Percentiles rank a stretch among this genome's conserved stretches.
These are phyloP conservation scores for Aspergillus texensis DNA, from an alignment of 2,329 filamentous ascomycete genomes.

Conservation along the genomic window DNA sequence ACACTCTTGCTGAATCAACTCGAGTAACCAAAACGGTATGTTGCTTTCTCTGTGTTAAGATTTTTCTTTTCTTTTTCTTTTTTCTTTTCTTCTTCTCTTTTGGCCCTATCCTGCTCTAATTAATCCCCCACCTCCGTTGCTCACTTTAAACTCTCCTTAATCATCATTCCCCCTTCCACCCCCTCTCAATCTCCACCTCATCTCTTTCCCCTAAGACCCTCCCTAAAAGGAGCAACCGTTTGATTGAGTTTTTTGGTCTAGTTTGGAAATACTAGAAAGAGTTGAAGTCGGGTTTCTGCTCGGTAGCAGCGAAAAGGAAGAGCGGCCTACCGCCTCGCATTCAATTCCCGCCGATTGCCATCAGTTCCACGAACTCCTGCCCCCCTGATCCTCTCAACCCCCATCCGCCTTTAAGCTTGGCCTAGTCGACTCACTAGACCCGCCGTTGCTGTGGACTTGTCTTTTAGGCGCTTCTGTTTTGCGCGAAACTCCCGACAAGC, in stretches of 20 bases:
- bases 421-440: conserved; percentile 28
- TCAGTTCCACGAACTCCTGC: conserved; percentile 23
- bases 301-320: not conserved
- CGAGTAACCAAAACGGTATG: not conserved
- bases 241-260: not conserved
- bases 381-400: conserved; percentile 22
- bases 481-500: conserved; percentile 29
- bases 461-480: conserved; percentile 26
- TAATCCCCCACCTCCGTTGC: conserved; percentile 3
- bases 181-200: conserved; percentile 3
- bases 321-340: conserved; percentile 6
- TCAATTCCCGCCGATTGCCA: conserved; percentile 18
- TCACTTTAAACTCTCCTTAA: conserved; percentile 7
- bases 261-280: conserved; percentile 1
- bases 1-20: not conserved
- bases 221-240: not conserved
- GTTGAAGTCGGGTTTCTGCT: not conserved
- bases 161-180: conserved; percentile 9
- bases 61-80: not conserved
- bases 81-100: not conserved
- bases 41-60: not conserved
- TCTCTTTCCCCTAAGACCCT: not conserved
- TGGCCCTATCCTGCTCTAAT: not conserved
- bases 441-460: conserved; percentile 30
- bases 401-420: conserved; percentile 32